Conservation (phyloP, 2,329 filamentous ascomycete species). For the Sporothrix brasiliensis region DNA sequence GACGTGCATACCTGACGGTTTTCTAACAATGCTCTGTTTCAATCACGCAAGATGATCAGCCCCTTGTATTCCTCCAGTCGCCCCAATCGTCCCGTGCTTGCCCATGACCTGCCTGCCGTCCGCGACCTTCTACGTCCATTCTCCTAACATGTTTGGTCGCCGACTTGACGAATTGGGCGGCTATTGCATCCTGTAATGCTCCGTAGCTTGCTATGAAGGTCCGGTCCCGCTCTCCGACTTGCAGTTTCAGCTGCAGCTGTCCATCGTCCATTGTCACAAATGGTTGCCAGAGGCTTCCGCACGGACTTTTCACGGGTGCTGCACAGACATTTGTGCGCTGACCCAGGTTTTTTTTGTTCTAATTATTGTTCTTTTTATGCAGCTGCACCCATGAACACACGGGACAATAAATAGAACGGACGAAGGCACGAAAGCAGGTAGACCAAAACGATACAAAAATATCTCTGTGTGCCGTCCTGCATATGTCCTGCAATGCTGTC, state of each 20-base stretch:
- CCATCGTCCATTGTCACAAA: not conserved
- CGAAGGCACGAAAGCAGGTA: not conserved
- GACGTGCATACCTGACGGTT: not conserved
- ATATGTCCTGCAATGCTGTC: too few species aligned
- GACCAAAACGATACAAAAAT: not conserved
- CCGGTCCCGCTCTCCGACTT: not conserved
- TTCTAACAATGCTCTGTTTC: conserved; percentile 12
- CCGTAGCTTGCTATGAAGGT: too few species aligned
- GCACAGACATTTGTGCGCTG: conserved; percentile 10
- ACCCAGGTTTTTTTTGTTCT: not conserved
- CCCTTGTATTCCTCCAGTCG: not conserved
- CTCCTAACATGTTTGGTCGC: not conserved
- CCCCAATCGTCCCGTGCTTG: not conserved
- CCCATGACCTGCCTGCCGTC: not conserved
- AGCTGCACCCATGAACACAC: not conserved
- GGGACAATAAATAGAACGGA: conserved; percentile 18
- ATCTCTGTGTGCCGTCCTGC: not conserved
- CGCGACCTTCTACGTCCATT: not conserved
- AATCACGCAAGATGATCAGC: conserved; percentile 18
- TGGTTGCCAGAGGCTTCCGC: not conserved
- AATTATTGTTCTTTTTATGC: not conserved
- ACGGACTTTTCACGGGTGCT: not conserved
- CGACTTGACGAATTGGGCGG: not conserved
- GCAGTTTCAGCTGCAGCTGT: not conserved
- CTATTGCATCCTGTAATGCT: not conserved